Conservation (phyloP, 495 filamentous ascomycete genomes). For the Xeromyces bisporus region DNA sequence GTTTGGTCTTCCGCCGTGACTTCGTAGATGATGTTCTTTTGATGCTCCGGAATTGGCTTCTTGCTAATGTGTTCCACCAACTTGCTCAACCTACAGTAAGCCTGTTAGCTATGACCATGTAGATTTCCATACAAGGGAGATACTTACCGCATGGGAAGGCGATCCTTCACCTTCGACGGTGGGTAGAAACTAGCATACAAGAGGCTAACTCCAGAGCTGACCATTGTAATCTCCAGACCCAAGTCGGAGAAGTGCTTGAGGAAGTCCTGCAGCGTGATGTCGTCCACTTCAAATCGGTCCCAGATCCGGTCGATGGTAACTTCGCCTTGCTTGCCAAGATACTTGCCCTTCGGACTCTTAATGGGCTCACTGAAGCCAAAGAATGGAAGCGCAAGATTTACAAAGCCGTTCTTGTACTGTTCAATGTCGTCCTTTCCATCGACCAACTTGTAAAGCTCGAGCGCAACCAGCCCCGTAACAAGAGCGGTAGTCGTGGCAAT, state of each 20-base stretch:
- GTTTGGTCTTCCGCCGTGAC: slow-evolving; percentile 79
- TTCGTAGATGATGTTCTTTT: slow-evolving; percentile 93
- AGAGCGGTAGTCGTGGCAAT: slow-evolving; percentile 96
- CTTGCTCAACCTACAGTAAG: slow-evolving; percentile 51
- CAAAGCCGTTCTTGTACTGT: slow-evolving; percentile 97
- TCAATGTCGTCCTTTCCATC: slow-evolving; percentile 91
- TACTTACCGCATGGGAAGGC: slow-evolving; percentile 48
- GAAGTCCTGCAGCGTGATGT: slow-evolving; percentile 73
- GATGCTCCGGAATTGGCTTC: slow-evolving; percentile 78
- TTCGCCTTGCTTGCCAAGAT: slow-evolving; percentile 53
- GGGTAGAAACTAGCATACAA: slow-evolving; percentile 95
- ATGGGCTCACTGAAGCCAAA: slow-evolving; percentile 97
- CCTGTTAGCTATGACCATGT: slow-evolving; percentile 4
- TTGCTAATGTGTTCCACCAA: slow-evolving; percentile 79
- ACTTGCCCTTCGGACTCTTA: slow-evolving; percentile 77
- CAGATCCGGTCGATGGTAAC: slow-evolving; percentile 87
- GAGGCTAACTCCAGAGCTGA: slow-evolving; percentile 89
- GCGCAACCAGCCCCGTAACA: slow-evolving; percentile 79
- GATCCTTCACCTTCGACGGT: slow-evolving; percentile 74
- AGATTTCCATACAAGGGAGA: no score
- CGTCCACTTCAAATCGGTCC: slow-evolving; percentile 88
- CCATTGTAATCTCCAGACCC: slow-evolving; percentile 75
- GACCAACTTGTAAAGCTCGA: slow-evolving; percentile 93
- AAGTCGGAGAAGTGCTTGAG: slow-evolving; percentile 61
- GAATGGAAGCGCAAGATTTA: slow-evolving; percentile 94